Percentiles rank a stretch among this genome's conserved stretches.
Evolutionary conservation across 169 alveolate genomes (phyloP).

Genomic region (Cardiosporidium cionae): DNA sequence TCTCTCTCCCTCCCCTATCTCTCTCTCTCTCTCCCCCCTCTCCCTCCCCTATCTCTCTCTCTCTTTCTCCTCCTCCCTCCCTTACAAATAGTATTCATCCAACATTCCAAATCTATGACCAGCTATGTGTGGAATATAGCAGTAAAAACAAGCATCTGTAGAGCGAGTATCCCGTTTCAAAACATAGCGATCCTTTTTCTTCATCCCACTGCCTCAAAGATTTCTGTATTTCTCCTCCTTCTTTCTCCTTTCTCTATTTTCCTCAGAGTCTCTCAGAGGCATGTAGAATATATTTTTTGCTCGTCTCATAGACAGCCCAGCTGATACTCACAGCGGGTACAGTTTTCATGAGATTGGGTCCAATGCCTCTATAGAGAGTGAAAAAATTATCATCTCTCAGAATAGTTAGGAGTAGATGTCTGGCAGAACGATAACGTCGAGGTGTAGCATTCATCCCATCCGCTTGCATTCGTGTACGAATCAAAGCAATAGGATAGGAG

Average conservation of each 20-base stretch:
- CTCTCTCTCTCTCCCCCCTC: no score
- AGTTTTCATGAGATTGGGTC: slow-evolving; percentile 40
- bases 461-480: slow-evolving; percentile 42
- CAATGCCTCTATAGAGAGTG: slow-evolving; percentile 33
- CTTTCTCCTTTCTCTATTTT: no score
- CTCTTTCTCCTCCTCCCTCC: no score
- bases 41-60: no score
- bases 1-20: no score
- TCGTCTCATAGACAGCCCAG: slow-evolving; percentile 39
- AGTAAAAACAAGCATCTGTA: no score
- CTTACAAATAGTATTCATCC: no score
- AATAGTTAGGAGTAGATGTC: slow-evolving; percentile 15
- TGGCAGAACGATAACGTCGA: slow-evolving; percentile 13
- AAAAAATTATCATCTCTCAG: slow-evolving; percentile 25
- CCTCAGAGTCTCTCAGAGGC: no score
- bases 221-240: no score
- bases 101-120: no score
- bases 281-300: slow-evolving; percentile 15
- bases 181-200: background rate
- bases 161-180: background rate
- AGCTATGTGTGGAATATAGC: no score
- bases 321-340: slow-evolving; percentile 43
- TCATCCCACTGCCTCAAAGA: no score
- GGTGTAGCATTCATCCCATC: slow-evolving; percentile 33
- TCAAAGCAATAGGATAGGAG: slow-evolving; percentile 35